Conservation (phyloP, 129 eudicot genomes). For the Flaveria sonorensis region DNA sequence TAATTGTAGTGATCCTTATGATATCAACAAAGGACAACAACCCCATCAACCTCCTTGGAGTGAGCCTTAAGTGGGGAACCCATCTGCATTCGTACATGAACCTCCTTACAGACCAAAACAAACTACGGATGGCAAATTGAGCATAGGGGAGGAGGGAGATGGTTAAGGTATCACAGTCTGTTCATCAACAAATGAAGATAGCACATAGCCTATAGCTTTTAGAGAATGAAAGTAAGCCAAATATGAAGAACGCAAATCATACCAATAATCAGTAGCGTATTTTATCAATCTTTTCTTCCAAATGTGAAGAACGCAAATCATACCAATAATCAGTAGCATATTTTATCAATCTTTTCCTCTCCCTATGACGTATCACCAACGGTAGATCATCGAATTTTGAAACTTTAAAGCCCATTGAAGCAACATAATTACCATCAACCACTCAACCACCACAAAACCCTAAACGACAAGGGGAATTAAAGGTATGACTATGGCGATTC, state of each 20-base stretch:
- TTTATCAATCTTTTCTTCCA: constrained; percentile 56
- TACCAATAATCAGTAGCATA: constrained; percentile 81
- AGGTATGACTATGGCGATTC: too few species aligned
- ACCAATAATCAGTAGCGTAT: constrained; percentile 80
- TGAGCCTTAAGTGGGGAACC: too few species aligned
- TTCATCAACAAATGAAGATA: constrained; percentile 76
- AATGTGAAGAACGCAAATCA: constrained; percentile 74
- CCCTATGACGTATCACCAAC: constrained; percentile 68
- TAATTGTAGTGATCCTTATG: too few species aligned
- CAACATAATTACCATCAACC: too few species aligned
- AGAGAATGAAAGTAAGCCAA: constrained; percentile 67
- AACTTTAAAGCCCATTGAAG: constrained; percentile 64
- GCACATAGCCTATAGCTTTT: constrained; percentile 67
- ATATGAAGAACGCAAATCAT: constrained; percentile 75
- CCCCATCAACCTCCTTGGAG: too few species aligned
- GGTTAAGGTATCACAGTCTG: constrained; percentile 58
- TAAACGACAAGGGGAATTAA: not conserved
- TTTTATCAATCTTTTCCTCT: constrained; percentile 61
- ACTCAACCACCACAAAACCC: constrained; percentile 24
- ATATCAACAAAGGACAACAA: too few species aligned
- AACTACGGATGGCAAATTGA: constrained; percentile 58
- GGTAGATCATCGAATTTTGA: constrained; percentile 78
- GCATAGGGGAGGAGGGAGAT: constrained; percentile 53
- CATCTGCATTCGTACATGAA: too few species aligned
- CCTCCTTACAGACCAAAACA: too few species aligned